Evolutionary conservation across 352 stramenopile genomes (phyloP).

Genomic region (Globisporangium canariense): DNA sequence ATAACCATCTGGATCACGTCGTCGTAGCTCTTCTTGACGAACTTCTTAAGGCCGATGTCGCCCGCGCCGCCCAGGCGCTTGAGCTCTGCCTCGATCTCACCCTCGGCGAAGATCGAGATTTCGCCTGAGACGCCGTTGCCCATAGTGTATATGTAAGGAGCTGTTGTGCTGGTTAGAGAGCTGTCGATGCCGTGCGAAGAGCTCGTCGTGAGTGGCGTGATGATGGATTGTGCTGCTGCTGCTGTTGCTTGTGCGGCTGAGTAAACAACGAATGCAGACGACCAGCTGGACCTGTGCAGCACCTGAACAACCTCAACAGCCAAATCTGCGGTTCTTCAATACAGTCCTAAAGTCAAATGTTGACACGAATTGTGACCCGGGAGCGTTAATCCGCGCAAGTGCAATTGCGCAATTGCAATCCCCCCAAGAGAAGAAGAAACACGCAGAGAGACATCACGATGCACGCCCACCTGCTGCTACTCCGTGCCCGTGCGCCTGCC

Average conservation of each 20-base stretch:
- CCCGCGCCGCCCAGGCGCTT: constrained; percentile 52
- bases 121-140: constrained; percentile 68
- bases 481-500: not conserved
- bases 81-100: constrained; percentile 74
- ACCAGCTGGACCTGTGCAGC: too few species aligned
- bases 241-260: too few species aligned
- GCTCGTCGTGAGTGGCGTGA: not conserved
- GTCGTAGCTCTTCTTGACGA: constrained; percentile 71
- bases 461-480: constrained; percentile 6
- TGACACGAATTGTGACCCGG: too few species aligned
- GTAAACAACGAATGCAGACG: too few species aligned
- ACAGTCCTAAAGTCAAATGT: too few species aligned
- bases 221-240: not conserved
- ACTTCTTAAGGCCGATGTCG: constrained; percentile 70
- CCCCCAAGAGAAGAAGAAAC: not conserved
- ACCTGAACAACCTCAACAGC: too few species aligned
- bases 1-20: constrained; percentile 76
- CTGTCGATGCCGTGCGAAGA: not conserved
- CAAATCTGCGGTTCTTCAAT: too few species aligned
- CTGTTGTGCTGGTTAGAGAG: not conserved
- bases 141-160: constrained; percentile 29
- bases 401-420: not conserved
- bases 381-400: not conserved
- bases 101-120: constrained; percentile 82
- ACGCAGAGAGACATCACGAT: not conserved